Evolutionary conservation across 352 stramenopile genomes (phyloP).

Genomic region (Stramenopiles sp.): DNA sequence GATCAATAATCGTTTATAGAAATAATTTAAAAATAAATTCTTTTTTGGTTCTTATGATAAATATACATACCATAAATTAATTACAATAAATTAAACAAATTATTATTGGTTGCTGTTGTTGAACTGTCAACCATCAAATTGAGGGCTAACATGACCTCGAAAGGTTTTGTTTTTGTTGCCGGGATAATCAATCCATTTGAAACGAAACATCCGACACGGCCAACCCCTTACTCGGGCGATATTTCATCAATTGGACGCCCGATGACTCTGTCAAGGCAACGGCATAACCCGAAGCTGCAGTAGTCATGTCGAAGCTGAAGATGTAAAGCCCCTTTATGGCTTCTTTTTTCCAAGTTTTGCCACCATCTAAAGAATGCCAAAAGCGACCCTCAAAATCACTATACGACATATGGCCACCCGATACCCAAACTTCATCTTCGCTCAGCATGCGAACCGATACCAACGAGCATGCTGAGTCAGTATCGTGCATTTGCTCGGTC

Average conservation of each 20-base stretch:
- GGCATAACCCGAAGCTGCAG: neutral
- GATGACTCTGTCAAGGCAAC: neutral
- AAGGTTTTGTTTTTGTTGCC: too few species aligned
- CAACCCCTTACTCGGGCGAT: neutral
- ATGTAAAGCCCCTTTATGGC: neutral
- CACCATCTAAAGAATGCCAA: neutral
- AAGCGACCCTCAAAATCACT: neutral
- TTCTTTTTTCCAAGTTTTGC: conserved; percentile 11
- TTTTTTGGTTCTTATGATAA: too few species aligned
- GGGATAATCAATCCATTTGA: too few species aligned
- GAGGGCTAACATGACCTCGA: too few species aligned
- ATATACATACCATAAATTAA: too few species aligned
- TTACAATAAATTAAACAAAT: too few species aligned
- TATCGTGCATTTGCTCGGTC: neutral
- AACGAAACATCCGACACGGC: too few species aligned
- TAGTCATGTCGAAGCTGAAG: neutral
- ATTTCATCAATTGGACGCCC: neutral
- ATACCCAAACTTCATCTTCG: neutral
- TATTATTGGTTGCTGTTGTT: too few species aligned
- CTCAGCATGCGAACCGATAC: neutral
- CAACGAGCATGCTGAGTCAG: neutral
- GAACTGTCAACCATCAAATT: too few species aligned
- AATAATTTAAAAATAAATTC: too few species aligned
- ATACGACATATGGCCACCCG: neutral
- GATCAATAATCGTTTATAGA: too few species aligned